Conservation (phyloP, 2,329 filamentous ascomycete species). For the Beauveria sp. region DNA sequence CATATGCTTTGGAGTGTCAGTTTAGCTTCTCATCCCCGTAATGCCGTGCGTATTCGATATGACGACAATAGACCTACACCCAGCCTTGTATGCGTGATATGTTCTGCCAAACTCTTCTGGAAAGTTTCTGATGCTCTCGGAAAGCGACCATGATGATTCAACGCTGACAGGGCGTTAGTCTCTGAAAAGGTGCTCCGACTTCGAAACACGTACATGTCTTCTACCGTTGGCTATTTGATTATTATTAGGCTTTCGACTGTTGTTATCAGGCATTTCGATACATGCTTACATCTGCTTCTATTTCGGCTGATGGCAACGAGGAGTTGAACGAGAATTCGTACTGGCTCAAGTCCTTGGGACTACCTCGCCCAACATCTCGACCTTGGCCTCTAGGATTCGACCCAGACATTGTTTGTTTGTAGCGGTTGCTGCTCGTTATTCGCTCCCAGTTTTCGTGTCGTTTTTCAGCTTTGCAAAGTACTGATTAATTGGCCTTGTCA, state of each 20-base stretch:
- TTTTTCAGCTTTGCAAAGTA: not conserved
- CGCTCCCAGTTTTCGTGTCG: not conserved
- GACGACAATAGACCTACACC: slow-evolving; percentile 29
- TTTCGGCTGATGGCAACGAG: not conserved
- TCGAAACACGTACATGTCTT: slow-evolving; percentile 6
- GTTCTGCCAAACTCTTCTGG: slow-evolving; percentile 38
- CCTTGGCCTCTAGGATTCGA: not conserved
- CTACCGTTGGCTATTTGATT: slow-evolving; percentile 3
- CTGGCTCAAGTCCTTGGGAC: not conserved
- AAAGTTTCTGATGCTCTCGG: slow-evolving; percentile 34
- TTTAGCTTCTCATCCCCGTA: not conserved
- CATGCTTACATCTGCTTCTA: slow-evolving; percentile 10
- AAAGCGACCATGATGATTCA: slow-evolving; percentile 28
- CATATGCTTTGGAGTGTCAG: slow-evolving; percentile 29
- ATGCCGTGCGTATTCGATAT: not conserved
- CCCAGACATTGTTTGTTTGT: not conserved
- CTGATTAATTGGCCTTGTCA: not conserved
- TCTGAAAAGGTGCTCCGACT: not conserved
- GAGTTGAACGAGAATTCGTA: slow-evolving; percentile 11
- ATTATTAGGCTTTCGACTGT: not conserved
- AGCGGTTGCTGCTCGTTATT: not conserved
- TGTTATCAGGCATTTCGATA: too few species aligned
- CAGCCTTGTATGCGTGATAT: slow-evolving; percentile 39
- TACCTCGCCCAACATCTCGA: not conserved
- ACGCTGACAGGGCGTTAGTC: slow-evolving; percentile 12